Evolutionary conservation across 257 asterid species (phyloP).

Genomic region (Fraxinus pennsylvanica): DNA sequence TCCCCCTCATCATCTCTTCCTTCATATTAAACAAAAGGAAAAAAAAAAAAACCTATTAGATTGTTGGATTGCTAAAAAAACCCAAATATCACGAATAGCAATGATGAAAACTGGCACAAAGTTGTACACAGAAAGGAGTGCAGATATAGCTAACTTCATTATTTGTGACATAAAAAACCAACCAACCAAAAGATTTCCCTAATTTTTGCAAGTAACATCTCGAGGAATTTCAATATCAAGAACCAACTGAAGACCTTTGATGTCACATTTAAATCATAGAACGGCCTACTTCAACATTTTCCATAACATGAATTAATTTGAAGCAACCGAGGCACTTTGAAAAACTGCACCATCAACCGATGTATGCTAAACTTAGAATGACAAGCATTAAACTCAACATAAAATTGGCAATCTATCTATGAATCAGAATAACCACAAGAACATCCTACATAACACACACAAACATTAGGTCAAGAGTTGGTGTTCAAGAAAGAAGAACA

Average conservation of each 20-base stretch:
- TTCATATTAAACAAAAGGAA: conserved; percentile 33
- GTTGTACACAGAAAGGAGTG: background rate
- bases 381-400: background rate
- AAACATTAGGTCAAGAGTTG: background rate
- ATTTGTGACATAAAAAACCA: background rate
- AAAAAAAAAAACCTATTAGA: background rate
- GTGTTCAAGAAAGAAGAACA: background rate
- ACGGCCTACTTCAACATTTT: background rate
- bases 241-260: background rate
- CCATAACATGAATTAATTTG: background rate
- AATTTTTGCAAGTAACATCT: background rate
- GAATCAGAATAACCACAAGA: background rate
- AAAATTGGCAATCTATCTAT: background rate
- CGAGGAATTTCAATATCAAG: conserved; percentile 1
- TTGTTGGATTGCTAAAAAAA: conserved; percentile 5
- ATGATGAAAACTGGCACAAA: background rate
- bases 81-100: background rate
- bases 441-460: background rate
- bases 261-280: background rate
- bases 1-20: conserved; percentile 99
- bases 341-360: background rate
- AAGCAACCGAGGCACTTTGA: background rate
- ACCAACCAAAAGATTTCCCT: background rate
- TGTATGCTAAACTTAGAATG: background rate
- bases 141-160: background rate